Base-by-base conservation (phyloP, 108 stramenopile species). In the Seminavis robusta region DNA sequence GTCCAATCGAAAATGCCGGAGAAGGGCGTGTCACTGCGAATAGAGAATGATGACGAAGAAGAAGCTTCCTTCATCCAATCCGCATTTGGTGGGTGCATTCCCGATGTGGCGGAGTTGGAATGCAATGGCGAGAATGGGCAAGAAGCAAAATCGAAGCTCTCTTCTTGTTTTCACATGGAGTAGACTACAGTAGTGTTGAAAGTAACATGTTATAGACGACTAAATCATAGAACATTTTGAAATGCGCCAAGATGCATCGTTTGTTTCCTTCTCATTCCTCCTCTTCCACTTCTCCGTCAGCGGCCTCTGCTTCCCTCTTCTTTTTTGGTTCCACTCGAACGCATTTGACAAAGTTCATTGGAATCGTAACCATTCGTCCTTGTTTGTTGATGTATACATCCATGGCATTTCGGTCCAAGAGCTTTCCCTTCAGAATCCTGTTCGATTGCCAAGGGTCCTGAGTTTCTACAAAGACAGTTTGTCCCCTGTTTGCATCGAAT, bases 301-400 rank as follows among this genome's bases (percentile, higher is more conserved):
- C 48, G 13, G 25, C 47, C 46, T 66, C 39, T 8, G 16, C 16
- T n/a, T n/a, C n/a, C 19, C 50, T 28, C 29, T 19, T 51, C 10
- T 9, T 11, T 28, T 38, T 26, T 0, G 29, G 19, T 31, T 49
- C 52, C 11, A 81, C 32, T 42, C 67, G 47, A 3, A 81, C 80
- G 31, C 64, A 69, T 16, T 63, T 63, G 19, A 81, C 69, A 65
- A 81, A 81, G 51, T 74, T 74, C 16, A 63, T 65, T 1, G 90
- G 90, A 55, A 91, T 78, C 6, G 90, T 91, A 7, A 91, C 90
- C 79, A 88, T 81, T 27, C 86, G 67, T 40, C 88, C 88, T 43
- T 85, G 81, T 34, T 82, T 61, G 51, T 86, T 90, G 41, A 94
- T 84, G 28, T 86, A 66, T 0, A 94, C 63, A 60, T 94, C 87